These are phyloP conservation scores for Ceratocystis ficicola DNA, from an alignment of 2,329 filamentous ascomycete species.

Conservation along the genomic window DNA sequence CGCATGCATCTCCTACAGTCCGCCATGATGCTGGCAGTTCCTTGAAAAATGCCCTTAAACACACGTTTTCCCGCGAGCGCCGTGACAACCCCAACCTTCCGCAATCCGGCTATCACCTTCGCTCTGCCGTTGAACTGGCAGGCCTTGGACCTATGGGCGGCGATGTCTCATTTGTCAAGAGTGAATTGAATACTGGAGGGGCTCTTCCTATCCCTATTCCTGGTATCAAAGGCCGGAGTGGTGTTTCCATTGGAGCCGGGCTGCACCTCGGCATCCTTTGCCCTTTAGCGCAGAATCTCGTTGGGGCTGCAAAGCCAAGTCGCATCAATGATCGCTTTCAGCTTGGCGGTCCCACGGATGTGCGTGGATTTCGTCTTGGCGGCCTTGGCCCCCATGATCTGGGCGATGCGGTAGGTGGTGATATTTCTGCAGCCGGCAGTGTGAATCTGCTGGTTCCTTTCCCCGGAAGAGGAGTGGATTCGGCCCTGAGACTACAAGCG, in stretches of 20 bases:
- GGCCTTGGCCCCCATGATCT: slow-evolving; percentile 85
- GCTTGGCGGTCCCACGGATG: slow-evolving; percentile 85
- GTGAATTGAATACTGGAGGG: slow-evolving; percentile 69
- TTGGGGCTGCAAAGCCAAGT: slow-evolving; percentile 49
- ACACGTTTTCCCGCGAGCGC: slow-evolving; percentile 67
- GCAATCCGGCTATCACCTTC: slow-evolving; percentile 66
- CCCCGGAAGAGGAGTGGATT: slow-evolving; percentile 68
- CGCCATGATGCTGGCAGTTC: slow-evolving; percentile 79
- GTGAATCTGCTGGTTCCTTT: slow-evolving; percentile 76
- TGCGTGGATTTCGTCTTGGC: slow-evolving; percentile 82
- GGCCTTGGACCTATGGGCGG: slow-evolving; percentile 73
- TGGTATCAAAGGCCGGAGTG: slow-evolving; percentile 54
- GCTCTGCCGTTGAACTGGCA: slow-evolving; percentile 69
- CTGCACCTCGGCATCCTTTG: slow-evolving; percentile 72
- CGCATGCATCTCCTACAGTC: slow-evolving; percentile 67
- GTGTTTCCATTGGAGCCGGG: slow-evolving; percentile 71
- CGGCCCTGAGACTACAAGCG: slow-evolving; percentile 72
- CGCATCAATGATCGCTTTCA: slow-evolving; percentile 90
- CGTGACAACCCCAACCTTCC: slow-evolving; percentile 80
- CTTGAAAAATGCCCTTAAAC: slow-evolving; percentile 75
- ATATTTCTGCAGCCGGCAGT: slow-evolving; percentile 81
- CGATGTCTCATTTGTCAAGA: slow-evolving; percentile 88
- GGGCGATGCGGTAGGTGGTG: slow-evolving; percentile 74
- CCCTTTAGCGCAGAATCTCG: slow-evolving; percentile 51
- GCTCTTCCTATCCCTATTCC: slow-evolving; percentile 64